Evolutionary conservation across 192 early-diverging fungal genomes (phyloP).

Genomic region (Martensiomyces pterosporus): DNA sequence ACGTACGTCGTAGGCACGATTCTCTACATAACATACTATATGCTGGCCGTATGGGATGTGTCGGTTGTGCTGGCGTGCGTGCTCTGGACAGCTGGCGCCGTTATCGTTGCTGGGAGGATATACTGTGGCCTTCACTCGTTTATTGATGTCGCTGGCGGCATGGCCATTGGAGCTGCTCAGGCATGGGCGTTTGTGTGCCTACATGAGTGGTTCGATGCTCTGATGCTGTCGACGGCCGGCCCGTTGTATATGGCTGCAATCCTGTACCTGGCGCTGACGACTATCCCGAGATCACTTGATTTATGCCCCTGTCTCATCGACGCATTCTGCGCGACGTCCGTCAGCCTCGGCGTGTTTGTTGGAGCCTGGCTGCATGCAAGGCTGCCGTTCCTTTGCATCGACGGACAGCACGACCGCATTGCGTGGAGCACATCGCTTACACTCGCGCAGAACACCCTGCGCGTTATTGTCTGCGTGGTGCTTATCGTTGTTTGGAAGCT

Average conservation of each 20-base stretch:
- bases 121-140: constrained; percentile 88
- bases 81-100: constrained; percentile 44
- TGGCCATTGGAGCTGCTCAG: constrained; percentile 57
- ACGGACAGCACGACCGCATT: constrained; percentile 23
- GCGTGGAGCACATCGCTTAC: constrained; percentile 44
- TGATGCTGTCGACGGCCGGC: constrained; percentile 33
- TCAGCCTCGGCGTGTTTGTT: constrained; percentile 31
- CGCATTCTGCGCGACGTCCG: constrained; percentile 39
- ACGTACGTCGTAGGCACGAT: constrained; percentile 78
- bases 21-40: constrained; percentile 40
- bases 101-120: constrained; percentile 71
- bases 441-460: constrained; percentile 22
- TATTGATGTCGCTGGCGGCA: constrained; percentile 71
- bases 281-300: constrained; percentile 42
- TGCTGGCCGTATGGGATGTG: constrained; percentile 25
- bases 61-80: constrained; percentile 38
- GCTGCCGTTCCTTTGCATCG: constrained; percentile 33
- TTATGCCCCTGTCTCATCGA: constrained; percentile 52
- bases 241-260: constrained; percentile 31
- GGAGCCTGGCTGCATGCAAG: constrained; percentile 42
- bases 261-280: constrained; percentile 17
- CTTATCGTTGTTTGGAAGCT: constrained; percentile 46
- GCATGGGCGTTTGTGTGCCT: constrained; percentile 42
- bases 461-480: constrained; percentile 23
- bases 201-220: constrained; percentile 22